Evolutionary conservation across 371 early-diverging fungal species (phyloP).

Genomic region (Rhizopus delemar): DNA sequence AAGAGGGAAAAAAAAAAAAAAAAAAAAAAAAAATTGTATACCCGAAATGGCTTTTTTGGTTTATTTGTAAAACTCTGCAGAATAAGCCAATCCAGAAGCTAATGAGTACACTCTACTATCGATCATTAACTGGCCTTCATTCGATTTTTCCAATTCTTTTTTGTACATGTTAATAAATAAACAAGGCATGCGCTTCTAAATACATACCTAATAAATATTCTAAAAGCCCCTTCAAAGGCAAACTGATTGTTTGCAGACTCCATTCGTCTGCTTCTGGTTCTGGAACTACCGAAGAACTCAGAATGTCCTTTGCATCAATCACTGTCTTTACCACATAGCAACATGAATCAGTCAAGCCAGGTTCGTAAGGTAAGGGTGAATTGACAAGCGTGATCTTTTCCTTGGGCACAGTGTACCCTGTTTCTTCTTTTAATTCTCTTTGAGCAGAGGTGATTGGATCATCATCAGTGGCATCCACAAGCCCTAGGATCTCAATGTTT

Average conservation of each 20-base stretch:
- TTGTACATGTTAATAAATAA: background rate
- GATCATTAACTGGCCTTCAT: constrained; percentile 18
- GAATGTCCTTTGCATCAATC: constrained; percentile 22
- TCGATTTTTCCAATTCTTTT: constrained; percentile 15
- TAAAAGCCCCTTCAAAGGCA: constrained; percentile 44
- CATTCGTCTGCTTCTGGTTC: constrained; percentile 57
- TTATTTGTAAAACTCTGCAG: background rate
- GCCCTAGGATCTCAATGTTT: constrained; percentile 25
- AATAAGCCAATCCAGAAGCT: constrained; percentile 24
- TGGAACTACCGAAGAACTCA: constrained; percentile 3
- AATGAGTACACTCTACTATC: constrained; percentile 28
- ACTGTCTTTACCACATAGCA: constrained; percentile 47
- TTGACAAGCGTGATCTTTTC: constrained; percentile 7
- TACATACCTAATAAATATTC: constrained; percentile 38
- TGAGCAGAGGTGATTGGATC: constrained; percentile 47
- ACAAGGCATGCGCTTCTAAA: too few relatives aligned
- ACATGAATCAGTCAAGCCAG: constrained; percentile 60
- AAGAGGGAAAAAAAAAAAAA: background rate
- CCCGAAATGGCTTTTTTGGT: background rate
- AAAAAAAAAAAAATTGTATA: too few relatives aligned
- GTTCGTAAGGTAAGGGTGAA: constrained; percentile 56
- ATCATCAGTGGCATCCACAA: constrained; percentile 55
- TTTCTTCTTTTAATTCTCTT: constrained; percentile 65
- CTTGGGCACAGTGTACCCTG: constrained; percentile 43
- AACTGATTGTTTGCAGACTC: constrained; percentile 49